phyloP scores from a whole-genome alignment of 1,284 basidiomycete genomes.

The Chalciporus sp. region DNA sequence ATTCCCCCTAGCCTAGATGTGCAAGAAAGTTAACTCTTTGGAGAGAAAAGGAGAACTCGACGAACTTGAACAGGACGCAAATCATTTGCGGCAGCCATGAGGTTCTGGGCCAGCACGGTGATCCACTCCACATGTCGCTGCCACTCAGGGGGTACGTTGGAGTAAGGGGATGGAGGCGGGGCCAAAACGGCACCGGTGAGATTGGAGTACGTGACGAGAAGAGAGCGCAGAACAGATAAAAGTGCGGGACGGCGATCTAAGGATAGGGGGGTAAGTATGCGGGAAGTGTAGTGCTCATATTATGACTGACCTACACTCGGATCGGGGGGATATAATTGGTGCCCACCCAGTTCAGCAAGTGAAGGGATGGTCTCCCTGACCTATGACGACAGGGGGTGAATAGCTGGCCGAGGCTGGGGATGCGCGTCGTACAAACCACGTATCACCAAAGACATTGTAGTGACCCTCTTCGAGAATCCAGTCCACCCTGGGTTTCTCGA shows the following conservation, averaged over 20 bases:
- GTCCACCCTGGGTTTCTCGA: conserved; percentile 80
- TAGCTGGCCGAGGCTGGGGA: conserved; percentile 12
- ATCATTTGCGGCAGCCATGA: conserved; percentile 82
- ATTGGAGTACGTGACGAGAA: conserved; percentile 71
- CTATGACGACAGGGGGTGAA: conserved; percentile 37
- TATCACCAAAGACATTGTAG: conserved; percentile 78
- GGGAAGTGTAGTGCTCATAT: neutral
- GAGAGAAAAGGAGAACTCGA: conserved; percentile 2
- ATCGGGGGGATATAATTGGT: conserved; percentile 72
- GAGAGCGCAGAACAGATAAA: conserved; percentile 62
- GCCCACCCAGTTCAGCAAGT: conserved; percentile 67
- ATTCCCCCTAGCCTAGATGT: conserved; percentile 62
- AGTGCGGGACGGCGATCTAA: conserved; percentile 74
- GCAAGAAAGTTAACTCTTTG: conserved; percentile 3
- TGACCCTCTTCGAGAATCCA: conserved; percentile 77
- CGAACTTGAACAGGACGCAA: conserved; percentile 76
- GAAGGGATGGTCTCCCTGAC: conserved; percentile 77
- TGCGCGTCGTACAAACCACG: conserved; percentile 66
- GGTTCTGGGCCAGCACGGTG: conserved; percentile 70
- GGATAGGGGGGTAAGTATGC: conserved; percentile 7
- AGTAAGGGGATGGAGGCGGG: conserved; percentile 56
- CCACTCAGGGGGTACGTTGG: conserved; percentile 65
- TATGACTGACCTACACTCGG: conserved; percentile 56
- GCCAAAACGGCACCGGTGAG: conserved; percentile 62
- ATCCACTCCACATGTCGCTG: conserved; percentile 74